Base-by-base conservation (phyloP, 2,329 filamentous ascomycete species). In the Penicillium nordicum region DNA sequence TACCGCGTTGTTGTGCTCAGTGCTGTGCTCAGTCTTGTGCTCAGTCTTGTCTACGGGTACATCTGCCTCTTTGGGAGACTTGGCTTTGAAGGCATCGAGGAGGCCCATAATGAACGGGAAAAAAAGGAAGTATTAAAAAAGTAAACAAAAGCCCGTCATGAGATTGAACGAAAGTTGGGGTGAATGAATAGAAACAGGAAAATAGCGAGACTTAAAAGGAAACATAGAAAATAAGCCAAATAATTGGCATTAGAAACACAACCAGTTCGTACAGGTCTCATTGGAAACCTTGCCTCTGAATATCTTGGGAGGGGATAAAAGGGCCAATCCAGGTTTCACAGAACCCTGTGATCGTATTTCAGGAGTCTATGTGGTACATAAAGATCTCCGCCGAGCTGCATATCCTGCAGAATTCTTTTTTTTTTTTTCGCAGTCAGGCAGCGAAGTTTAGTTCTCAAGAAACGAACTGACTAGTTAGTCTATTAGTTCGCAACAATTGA, bases 241-340 rank as follows among this genome's bases (percentile, higher is more conserved):
- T 7, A 43, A 57, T 60, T 61, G 55, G 4, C 27, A 61, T 66
- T 62, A 52, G 7, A 30, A 63, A 64, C 37, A 42, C 50, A 49
- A 50, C 61, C 45, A 53, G 50, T 61, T 61, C 32, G 49, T 58
- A 66, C 61, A 63, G 63, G 64, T 66, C 63, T 65, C 61, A 64
- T 61, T 38, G 41, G 50, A 18, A 46, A 64, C 63, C 63, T 65
- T 66, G 57, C 60, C 55, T 58, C 50, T 58, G 27, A 38, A 53
- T 29, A 42, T 46, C 46, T 23, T 12, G 50, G 37, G 42, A 51
- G 54, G 51, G 51, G 53, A 53, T 30, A 3, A 32, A 56, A 55
- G 56, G 48, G 52, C 48, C 40, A 53, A 50, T 55, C 56, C 36
- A 42, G 37, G 46, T 49, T 10, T 25, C 37, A 38, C 37, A 18